Base-by-base conservation (phyloP, 768 basidiomycete genomes). In the Kwoniella dejecticola region DNA sequence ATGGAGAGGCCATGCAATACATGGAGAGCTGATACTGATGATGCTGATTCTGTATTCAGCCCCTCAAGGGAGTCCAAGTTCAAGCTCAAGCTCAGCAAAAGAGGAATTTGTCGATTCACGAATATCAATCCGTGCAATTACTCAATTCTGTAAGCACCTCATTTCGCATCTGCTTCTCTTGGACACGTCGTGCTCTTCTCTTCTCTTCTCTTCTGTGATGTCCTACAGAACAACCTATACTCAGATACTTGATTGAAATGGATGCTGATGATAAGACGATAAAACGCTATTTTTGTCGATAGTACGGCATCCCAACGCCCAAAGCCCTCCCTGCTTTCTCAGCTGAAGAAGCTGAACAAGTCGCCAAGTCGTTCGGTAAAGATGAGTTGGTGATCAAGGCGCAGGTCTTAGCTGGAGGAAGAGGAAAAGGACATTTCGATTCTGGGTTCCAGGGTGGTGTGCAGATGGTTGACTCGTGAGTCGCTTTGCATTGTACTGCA, bases 291-390 rank as follows among this genome's bases (percentile, higher is more conserved):
- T n/a, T n/a, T n/a, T n/a, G n/a, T n/a, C n/a, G n/a, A 31, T 70
- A 98, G 94, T 96, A 96, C 80, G 93, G 91, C 21, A 89, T 98
- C 58, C 88, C 91, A 12, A 98, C 95, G 13, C 96, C 96, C 17
- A 93, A 90, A 81, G 88, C 91, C 74, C 81, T 91, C 30, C 83
- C 87, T 36, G 96, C 96, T 40, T 89, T 89, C 78, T 85, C 90
- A 21, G 86, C 93, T 0, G 83, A 90, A 70, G 96, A 98, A 80
- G 94, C 93, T 2, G 89, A 85, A 80, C 82, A 87, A 62, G 91
- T 91, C 52, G 95, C 94, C 60, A 86, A 90, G 82, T 85, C 86
- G 72, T 94, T 97, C 75, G 90, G 94, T 89, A 82, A 83, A 30
- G 83, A 88, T 57, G 85, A 86, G 64, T 87, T 95, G 53, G 95